Conservation (phyloP, 2,329 filamentous ascomycete species). For the Endoconidiophora laricicola region DNA sequence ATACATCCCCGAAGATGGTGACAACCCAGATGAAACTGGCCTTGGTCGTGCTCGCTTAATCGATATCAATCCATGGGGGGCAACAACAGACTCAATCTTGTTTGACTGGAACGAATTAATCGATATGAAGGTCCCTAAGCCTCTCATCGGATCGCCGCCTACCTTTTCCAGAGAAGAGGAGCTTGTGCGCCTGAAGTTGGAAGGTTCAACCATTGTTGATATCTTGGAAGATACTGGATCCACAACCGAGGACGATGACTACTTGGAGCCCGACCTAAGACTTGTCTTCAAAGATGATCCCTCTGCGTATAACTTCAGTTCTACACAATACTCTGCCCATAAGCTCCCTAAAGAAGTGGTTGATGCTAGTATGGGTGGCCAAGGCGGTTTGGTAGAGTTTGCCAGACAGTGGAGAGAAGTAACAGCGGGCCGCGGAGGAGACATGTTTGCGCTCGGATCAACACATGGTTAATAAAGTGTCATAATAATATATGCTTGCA, state of each 20-base stretch:
- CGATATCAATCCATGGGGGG: constrained; percentile 91
- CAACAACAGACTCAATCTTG: constrained; percentile 70
- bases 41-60: constrained; percentile 69
- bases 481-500: no score
- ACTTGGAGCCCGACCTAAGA: constrained; percentile 56
- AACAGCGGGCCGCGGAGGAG: constrained; percentile 25
- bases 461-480: neutral
- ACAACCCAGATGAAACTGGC: constrained; percentile 29
- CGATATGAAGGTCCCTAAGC: constrained; percentile 45
- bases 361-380: constrained; percentile 47
- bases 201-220: constrained; percentile 12
- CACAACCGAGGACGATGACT: constrained; percentile 17
- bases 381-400: constrained; percentile 68
- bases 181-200: constrained; percentile 14
- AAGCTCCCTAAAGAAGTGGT: constrained; percentile 92
- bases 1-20: constrained; percentile 58
- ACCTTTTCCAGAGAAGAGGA: constrained; percentile 24
- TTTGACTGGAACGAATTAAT: constrained; percentile 85
- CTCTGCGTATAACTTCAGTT: constrained; percentile 71
- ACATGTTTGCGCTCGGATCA: constrained; percentile 23
- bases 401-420: constrained; percentile 56
- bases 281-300: constrained; percentile 73
- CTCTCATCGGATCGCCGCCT: constrained; percentile 33
- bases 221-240: constrained; percentile 18
- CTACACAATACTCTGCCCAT: constrained; percentile 81